phyloP scores from a whole-genome alignment of 169 alveolate species.

The Plasmodium cynomolgi region DNA sequence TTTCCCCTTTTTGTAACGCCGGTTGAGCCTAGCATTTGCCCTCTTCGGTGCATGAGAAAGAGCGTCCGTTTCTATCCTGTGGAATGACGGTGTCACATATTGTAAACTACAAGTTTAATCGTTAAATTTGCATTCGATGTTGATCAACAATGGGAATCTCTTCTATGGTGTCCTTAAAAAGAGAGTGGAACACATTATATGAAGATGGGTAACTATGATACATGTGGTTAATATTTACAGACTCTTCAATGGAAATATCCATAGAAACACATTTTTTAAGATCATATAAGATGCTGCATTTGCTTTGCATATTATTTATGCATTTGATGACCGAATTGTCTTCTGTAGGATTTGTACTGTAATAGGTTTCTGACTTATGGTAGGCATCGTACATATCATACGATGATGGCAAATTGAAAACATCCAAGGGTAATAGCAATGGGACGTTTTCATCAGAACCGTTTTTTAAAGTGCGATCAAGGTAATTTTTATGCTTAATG shows the following conservation, averaged over 20 bases:
- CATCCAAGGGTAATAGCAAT: slow-evolving; percentile 30
- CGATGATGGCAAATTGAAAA: slow-evolving; percentile 59
- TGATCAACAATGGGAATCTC: slow-evolving; percentile 38
- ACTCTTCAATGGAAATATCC: slow-evolving; percentile 55
- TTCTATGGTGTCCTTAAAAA: slow-evolving; percentile 30
- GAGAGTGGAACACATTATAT: slow-evolving; percentile 36
- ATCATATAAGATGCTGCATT: slow-evolving; percentile 53
- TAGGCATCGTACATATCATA: slow-evolving; percentile 59
- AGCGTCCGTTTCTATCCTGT: not conserved
- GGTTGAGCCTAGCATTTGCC: not conserved
- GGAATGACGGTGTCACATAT: not conserved
- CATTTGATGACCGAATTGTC: slow-evolving; percentile 38
- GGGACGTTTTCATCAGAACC: not conserved
- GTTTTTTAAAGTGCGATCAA: not conserved
- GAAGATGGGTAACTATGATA: slow-evolving; percentile 50
- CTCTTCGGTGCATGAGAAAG: not conserved
- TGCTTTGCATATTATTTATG: slow-evolving; percentile 27
- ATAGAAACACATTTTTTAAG: slow-evolving; percentile 44
- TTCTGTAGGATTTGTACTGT: slow-evolving; percentile 40
- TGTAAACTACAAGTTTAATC: not conserved
- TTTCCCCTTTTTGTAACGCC: not conserved
- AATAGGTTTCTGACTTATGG: slow-evolving; percentile 36
- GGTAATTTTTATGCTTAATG: slow-evolving; percentile 1
- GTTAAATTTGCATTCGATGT: not conserved
- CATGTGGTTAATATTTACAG: slow-evolving; percentile 44